phyloP scores from a whole-genome alignment of 805 yeast genomes.

The Yarrowia keelungensis region DNA sequence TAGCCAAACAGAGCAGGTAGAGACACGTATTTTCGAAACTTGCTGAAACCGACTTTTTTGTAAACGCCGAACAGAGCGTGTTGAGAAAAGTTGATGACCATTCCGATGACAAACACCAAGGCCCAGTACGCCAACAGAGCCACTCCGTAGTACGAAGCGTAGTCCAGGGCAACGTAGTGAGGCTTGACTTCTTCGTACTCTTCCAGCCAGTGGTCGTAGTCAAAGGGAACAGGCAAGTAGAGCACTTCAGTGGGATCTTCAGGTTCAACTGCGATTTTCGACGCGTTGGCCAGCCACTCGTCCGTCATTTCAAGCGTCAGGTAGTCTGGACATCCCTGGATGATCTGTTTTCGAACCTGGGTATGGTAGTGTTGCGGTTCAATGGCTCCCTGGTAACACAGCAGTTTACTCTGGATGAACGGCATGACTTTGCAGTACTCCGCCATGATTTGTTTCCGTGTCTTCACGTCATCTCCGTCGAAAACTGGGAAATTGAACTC shows the following conservation, averaged over 20 bases:
- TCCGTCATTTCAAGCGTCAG: conserved; percentile 4
- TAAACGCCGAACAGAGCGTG: conserved; percentile 16
- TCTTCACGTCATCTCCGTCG: neutral
- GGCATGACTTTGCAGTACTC: conserved; percentile 21
- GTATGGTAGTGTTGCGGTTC: conserved; percentile 18
- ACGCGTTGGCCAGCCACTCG: conserved; percentile 5
- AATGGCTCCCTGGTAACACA: conserved; percentile 17
- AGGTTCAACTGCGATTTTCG: conserved; percentile 1
- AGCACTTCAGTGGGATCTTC: neutral
- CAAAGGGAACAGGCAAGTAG: conserved; percentile 15
- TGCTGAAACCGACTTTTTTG: conserved; percentile 40
- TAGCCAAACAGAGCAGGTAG: conserved; percentile 49
- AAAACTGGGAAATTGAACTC: neutral
- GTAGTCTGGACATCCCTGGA: conserved; percentile 1
- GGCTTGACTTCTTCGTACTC: conserved; percentile 30
- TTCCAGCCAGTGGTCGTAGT: conserved; percentile 8
- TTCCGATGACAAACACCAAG: conserved; percentile 44
- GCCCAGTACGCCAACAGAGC: conserved; percentile 49
- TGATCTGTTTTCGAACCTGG: conserved; percentile 29
- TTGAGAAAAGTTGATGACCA: conserved; percentile 41
- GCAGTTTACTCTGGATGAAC: conserved; percentile 9
- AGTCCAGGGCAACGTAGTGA: conserved; percentile 20
- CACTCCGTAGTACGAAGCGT: conserved; percentile 43
- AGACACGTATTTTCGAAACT: conserved; percentile 46
- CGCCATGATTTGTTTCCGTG: neutral